phyloP scores from a whole-genome alignment of 768 basidiomycete species.

The Phlebiopsis gigantea region DNA sequence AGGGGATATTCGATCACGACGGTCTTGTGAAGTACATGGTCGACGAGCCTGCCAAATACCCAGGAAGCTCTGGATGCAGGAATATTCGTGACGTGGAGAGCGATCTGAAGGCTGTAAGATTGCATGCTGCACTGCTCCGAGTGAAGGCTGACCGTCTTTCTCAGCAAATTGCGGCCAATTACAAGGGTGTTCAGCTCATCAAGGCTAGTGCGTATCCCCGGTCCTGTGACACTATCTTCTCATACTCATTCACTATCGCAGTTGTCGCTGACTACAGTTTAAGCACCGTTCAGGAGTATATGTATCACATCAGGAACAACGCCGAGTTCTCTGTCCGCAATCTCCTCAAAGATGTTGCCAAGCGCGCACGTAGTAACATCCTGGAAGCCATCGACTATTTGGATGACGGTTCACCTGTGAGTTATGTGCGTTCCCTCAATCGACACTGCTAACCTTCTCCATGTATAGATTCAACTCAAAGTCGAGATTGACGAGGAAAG shows the following conservation, averaged over 20 bases:
- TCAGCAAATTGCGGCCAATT: slow-evolving; percentile 91
- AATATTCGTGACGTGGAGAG: slow-evolving; percentile 88
- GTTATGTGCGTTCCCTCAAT: slow-evolving; percentile 10
- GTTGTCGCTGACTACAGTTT: slow-evolving; percentile 86
- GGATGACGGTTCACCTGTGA: slow-evolving; percentile 81
- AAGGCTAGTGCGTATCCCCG: slow-evolving; percentile 58
- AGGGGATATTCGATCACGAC: slow-evolving; percentile 72
- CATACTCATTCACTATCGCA: slow-evolving; percentile 23
- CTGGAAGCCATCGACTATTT: slow-evolving; percentile 78
- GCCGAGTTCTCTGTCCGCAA: slow-evolving; percentile 85
- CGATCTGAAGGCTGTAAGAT: slow-evolving; percentile 81
- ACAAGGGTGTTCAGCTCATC: slow-evolving; percentile 85
- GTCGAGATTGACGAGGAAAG: slow-evolving; percentile 71
- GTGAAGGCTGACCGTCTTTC: neutral
- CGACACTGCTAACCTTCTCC: neutral
- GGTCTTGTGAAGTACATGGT: slow-evolving; percentile 78
- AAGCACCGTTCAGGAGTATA: slow-evolving; percentile 86
- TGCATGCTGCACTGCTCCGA: neutral
- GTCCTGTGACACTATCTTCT: slow-evolving; percentile 9
- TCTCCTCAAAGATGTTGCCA: slow-evolving; percentile 70
- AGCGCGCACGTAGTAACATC: slow-evolving; percentile 57
- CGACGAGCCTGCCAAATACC: slow-evolving; percentile 73
- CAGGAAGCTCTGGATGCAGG: slow-evolving; percentile 82
- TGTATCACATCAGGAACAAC: slow-evolving; percentile 85
- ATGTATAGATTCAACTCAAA: slow-evolving; percentile 59